phyloP scores from a whole-genome alignment of 1,284 basidiomycete species.

The Schizopora paradoxa region DNA sequence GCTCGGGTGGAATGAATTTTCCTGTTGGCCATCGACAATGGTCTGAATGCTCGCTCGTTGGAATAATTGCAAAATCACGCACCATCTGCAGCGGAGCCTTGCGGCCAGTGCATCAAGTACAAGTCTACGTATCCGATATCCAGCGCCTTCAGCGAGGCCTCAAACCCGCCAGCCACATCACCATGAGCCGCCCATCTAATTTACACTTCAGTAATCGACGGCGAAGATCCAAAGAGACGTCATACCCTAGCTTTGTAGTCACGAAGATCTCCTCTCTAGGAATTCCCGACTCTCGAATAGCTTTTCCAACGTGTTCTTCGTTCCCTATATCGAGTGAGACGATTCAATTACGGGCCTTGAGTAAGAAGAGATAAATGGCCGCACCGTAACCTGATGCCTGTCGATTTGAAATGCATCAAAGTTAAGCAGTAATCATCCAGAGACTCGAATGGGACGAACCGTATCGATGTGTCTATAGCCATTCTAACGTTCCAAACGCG shows the following conservation, averaged over 20 bases:
- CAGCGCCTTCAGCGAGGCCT: slow-evolving; percentile 51
- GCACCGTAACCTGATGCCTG: slow-evolving; percentile 21
- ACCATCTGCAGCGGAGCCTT: slow-evolving; percentile 20
- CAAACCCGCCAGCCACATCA: slow-evolving; percentile 45
- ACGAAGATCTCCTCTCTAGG: slow-evolving; percentile 46
- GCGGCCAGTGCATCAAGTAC: slow-evolving; percentile 67
- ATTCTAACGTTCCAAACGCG: no score
- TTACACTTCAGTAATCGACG: background rate
- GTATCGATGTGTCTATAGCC: slow-evolving; percentile 20
- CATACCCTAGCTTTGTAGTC: slow-evolving; percentile 41
- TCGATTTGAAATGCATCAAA: background rate
- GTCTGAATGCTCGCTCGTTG: slow-evolving; percentile 17
- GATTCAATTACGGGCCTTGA: slow-evolving; percentile 22
- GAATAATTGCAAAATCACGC: slow-evolving; percentile 6
- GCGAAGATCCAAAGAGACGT: slow-evolving; percentile 2
- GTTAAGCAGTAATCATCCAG: background rate
- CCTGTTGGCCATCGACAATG: slow-evolving; percentile 19
- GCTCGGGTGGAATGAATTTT: slow-evolving; percentile 33
- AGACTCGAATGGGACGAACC: slow-evolving; percentile 5
- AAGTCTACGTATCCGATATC: slow-evolving; percentile 63
- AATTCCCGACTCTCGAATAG: slow-evolving; percentile 41
- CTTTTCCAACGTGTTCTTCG: slow-evolving; percentile 44
- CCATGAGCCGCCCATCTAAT: slow-evolving; percentile 35
- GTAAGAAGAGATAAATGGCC: background rate
- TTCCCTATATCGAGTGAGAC: slow-evolving; percentile 30